phyloP scores from a whole-genome alignment of 2,329 filamentous ascomycete genomes.

The Pseudofabraea citricarpa region DNA sequence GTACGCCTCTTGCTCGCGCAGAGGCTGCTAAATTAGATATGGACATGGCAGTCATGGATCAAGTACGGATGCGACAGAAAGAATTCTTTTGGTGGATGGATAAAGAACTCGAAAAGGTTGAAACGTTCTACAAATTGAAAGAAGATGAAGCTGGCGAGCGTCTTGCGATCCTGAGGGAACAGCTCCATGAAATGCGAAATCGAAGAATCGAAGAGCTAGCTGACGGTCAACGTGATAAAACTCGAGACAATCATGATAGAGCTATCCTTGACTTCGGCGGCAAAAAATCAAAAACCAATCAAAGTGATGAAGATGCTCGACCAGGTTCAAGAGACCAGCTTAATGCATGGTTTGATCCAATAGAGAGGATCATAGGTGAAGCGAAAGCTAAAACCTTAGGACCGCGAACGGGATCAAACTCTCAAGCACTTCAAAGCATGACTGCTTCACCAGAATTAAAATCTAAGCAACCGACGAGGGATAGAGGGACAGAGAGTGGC shows the following conservation, averaged over 20 bases:
- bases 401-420: constrained; percentile 52
- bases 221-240: constrained; percentile 16
- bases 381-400: constrained; percentile 43
- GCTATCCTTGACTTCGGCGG: constrained; percentile 10
- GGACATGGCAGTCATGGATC: constrained; percentile 50
- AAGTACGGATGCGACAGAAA: constrained; percentile 68
- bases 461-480: constrained; percentile 35
- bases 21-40: constrained; percentile 37
- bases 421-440: constrained; percentile 50
- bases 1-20: constrained; percentile 32
- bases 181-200: constrained; percentile 91
- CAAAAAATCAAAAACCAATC: constrained; percentile 4
- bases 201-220: constrained; percentile 68
- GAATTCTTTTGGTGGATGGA: constrained; percentile 88
- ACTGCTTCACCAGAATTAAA: constrained; percentile 24
- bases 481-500: constrained; percentile 17
- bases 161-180: constrained; percentile 66
- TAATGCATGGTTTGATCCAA: constrained; percentile 44
- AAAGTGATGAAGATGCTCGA: constrained; percentile 7
- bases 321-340: constrained; percentile 19
- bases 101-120: constrained; percentile 82
- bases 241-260: constrained; percentile 16
- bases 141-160: constrained; percentile 79
- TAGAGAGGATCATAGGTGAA: constrained; percentile 31
- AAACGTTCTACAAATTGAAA: constrained; percentile 82